Conservation (phyloP, 768 basidiomycete species). For the Kockovaella imperatae region DNA sequence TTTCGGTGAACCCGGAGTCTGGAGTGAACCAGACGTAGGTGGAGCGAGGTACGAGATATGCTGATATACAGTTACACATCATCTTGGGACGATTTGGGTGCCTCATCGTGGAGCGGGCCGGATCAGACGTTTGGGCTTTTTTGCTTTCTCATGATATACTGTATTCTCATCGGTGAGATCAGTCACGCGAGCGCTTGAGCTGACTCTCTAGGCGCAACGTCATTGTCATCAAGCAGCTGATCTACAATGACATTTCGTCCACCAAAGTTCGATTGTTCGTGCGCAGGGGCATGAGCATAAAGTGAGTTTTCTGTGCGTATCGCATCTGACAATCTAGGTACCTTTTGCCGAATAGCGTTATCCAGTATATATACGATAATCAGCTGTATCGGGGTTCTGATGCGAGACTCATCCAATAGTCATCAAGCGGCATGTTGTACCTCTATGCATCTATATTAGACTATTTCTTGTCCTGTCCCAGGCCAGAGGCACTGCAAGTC, state of each 20-base stretch:
- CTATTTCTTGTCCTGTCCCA: not conserved
- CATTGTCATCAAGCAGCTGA: constrained; percentile 83
- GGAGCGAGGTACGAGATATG: not conserved
- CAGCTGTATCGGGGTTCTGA: constrained; percentile 48
- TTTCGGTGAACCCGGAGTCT: constrained; percentile 97
- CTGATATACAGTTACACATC: constrained; percentile 73
- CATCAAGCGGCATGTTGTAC: not conserved
- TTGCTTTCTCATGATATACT: constrained; percentile 50
- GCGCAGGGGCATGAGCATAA: constrained; percentile 49
- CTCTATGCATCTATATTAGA: not conserved
- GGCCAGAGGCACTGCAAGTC: no score
- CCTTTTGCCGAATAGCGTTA: constrained; percentile 79
- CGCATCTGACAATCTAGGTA: constrained; percentile 53
- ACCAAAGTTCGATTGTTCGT: constrained; percentile 65
- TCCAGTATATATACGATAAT: constrained; percentile 86
- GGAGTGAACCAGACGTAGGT: constrained; percentile 88
- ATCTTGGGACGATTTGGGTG: constrained; percentile 92
- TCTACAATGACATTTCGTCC: constrained; percentile 94
- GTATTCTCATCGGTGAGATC: constrained; percentile 47
- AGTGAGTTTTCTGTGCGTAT: constrained; percentile 32
- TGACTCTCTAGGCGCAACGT: constrained; percentile 73
- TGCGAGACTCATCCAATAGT: constrained; percentile 11
- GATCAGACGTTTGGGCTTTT: constrained; percentile 64
- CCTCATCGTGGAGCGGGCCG: constrained; percentile 89
- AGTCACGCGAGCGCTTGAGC: constrained; percentile 8